Percentiles rank a stretch among this genome's conserved stretches.
These are phyloP conservation scores for Eucalyptus victrix DNA, from an alignment of 345 rosid species.

Conservation along the genomic window DNA sequence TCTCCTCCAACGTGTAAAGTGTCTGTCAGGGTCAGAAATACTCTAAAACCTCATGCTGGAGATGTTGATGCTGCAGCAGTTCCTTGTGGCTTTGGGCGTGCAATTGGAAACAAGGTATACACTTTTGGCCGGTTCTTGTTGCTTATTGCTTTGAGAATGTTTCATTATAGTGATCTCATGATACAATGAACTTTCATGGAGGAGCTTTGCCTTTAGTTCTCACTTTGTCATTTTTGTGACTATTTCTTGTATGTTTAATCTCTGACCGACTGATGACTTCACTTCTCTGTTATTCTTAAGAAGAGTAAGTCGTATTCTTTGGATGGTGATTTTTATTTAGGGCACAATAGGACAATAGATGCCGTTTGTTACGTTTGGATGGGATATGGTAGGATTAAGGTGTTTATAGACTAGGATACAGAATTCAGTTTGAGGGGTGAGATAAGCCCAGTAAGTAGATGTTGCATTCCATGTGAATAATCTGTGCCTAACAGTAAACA, in stretches of 20 bases:
- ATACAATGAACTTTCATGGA: background rate
- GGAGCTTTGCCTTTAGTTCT: background rate
- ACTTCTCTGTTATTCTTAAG: background rate
- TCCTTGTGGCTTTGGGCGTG: constrained; percentile 97
- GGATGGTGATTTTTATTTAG: background rate
- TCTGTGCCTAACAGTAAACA: background rate
- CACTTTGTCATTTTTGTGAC: background rate
- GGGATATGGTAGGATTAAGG: background rate
- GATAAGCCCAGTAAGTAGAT: background rate
- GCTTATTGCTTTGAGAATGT: background rate
- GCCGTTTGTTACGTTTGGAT: background rate
- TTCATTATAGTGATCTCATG: background rate
- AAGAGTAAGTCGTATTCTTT: background rate
- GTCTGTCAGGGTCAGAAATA: constrained; percentile 70
- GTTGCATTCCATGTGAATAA: background rate
- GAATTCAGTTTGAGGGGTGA: background rate
- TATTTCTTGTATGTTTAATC: background rate
- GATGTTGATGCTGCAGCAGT: constrained; percentile 98
- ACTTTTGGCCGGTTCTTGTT: background rate
- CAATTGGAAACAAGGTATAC: constrained; percentile 91
- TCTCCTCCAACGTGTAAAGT: background rate
- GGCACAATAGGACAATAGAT: background rate
- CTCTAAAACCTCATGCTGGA: constrained; percentile 69
- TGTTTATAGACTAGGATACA: background rate
- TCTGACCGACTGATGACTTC: background rate